A percentile compares a stretch with the other conserved stretches of the same genome.
These are phyloP conservation scores for Punica granatum DNA, from an alignment of 345 rosid genomes.

Conservation along the genomic window DNA sequence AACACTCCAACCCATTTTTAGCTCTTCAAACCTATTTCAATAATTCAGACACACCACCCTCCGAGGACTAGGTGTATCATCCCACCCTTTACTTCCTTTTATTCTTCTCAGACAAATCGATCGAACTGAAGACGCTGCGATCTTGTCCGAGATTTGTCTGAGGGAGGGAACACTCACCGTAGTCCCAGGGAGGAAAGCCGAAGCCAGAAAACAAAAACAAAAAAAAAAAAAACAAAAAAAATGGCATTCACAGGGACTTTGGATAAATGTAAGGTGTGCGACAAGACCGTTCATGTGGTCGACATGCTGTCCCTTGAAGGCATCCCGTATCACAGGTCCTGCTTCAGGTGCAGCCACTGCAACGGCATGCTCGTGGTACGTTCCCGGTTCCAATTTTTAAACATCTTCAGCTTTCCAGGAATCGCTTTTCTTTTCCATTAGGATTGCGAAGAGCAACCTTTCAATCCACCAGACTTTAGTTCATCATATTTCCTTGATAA, in stretches of 20 bases:
- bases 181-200: not conserved
- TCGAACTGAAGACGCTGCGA: not conserved
- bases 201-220: not conserved
- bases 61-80: conserved; percentile 9
- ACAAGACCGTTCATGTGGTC: conserved; percentile 42
- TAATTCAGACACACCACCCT: conserved; percentile 42
- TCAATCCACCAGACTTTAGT: too few relatives aligned
- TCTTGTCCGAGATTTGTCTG: conserved; percentile 10
- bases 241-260: conserved; percentile 48
- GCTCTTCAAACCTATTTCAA: not conserved
- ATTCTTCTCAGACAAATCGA: conserved; percentile 2
- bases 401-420: too few relatives aligned
- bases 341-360: conserved; percentile 54
- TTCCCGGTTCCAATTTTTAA: not conserved
- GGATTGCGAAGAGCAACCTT: too few relatives aligned
- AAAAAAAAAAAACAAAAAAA: not conserved
- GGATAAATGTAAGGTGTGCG: conserved; percentile 49
- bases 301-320: conserved; percentile 46
- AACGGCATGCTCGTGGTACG: conserved; percentile 41
- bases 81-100: not conserved
- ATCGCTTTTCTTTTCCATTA: too few relatives aligned
- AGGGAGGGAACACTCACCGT: not conserved
- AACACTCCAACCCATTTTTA: not conserved
- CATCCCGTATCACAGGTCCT: conserved; percentile 37
- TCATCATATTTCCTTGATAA: too few relatives aligned